Evolutionary conservation across 2,329 filamentous ascomycete species (phyloP), one percentile per base, ranked within the genome.

Genomic region (Ramichloridium luteum): DNA sequence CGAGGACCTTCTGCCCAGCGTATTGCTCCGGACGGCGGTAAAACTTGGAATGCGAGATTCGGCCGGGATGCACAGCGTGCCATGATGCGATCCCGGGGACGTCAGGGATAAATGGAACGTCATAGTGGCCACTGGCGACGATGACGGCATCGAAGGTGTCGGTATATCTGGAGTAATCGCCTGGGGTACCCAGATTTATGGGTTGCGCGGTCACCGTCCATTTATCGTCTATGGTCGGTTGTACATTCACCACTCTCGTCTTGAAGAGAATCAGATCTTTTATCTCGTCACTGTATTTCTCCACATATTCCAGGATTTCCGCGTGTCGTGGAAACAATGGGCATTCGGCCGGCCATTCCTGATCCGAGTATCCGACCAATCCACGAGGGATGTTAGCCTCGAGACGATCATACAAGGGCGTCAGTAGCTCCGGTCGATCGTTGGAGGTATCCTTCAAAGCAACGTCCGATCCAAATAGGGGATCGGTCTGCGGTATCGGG

Each of bases 361-460:
- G 61, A 43, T 88, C 80, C 4, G 77, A 77, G 54, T 77, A 94
- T 3, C 67, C 62, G 88, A 96, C 96, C 31, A 94, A 54, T 0
- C 67, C 64, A 37, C 79, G 73, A 12, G 85, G 81, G 28, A 94
- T 85, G 54, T 96, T 96, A 13, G 86, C 85, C 49, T 93, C 78
- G 11, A 94, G 62, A 14, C 68, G 61, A 28, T 84, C 74, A 55
- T 94, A 94, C 58, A 93, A 72, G 3, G 86, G 80, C 12, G 80
- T 83, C n/a, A 82, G 65, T 48, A 88, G 93, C n/a, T n/a, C n/a
- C n/a, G n/a, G n/a, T n/a, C n/a, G n/a, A n/a, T n/a, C n/a, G n/a
- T n/a, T n/a, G n/a, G n/a, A n/a, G n/a, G n/a, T n/a, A n/a, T n/a
- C n/a, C n/a, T n/a, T n/a, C n/a, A n/a, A n/a, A n/a, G n/a, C n/a